Base-by-base conservation (phyloP, 2,329 filamentous ascomycete species). In the Elsinoe necatrix region DNA sequence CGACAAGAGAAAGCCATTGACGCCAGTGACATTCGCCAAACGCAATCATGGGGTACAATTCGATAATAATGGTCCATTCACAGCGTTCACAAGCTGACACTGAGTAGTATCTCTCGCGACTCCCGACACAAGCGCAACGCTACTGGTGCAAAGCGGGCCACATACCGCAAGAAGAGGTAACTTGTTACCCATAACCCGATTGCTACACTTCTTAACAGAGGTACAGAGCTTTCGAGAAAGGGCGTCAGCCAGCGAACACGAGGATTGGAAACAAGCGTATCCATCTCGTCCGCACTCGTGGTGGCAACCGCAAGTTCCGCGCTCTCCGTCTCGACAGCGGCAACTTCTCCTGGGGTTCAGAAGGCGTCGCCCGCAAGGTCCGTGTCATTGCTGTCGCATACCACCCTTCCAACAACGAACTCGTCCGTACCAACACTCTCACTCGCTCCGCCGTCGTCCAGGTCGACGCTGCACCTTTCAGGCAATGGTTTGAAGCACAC, bases 321-420 rank as follows among this genome's bases (percentile, higher is more conserved):
- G 93, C 87, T 69, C 91, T 98, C 68, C 93, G 93, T 79, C 88
- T 98, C 80, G 93, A 98, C 76, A 86, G 89, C 66, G 93, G 93
- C 75, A 98, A 98, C 86, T 98, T 97, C 80, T 91, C 91, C 71
- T 98, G 93, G 93, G 92, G 89, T 72, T 96, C 90, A 66, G 93
- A 98, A 84, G 91, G 92, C 73, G 82, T 90, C 78, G 88, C 92
- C 79, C 92, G 93, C 85, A 98, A 98, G 86, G 90, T 89, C 78
- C 93, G 95, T 82, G 88, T 98, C 76, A 96, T 98, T 76, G 90
- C 82, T 72, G 95, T 98, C 79, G 87, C 86, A 75, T 98, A 90
- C 88, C 95, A 98, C 80, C 95, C 93, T 63, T 96, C 92, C 76
- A 98, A 98, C 91, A 98, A 98, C 89, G 93, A 98, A 82, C 85